Conservation (phyloP, 495 filamentous ascomycete genomes). For the Penicillium goetzii region DNA sequence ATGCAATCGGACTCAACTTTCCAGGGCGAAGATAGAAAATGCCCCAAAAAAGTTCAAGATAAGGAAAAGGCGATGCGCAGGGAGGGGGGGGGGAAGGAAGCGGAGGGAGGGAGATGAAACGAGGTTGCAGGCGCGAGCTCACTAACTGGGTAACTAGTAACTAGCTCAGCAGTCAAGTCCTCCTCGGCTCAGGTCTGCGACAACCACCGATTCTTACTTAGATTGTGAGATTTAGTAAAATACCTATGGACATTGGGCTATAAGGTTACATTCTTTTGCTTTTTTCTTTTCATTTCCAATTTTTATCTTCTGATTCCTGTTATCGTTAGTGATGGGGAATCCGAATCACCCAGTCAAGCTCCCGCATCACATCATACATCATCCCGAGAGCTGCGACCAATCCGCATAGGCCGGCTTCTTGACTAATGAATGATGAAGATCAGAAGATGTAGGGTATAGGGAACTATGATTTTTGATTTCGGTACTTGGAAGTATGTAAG, state of each 20-base stretch:
- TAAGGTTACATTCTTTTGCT: background rate
- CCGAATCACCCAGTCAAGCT: background rate
- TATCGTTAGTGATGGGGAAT: background rate
- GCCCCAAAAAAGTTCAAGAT: background rate
- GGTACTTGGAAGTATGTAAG: too few relatives aligned
- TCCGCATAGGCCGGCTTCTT: background rate
- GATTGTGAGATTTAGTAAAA: background rate
- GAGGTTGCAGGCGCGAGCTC: slow-evolving; percentile 23
- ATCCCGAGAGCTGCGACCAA: slow-evolving; percentile 5
- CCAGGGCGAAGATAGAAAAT: background rate
- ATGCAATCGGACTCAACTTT: background rate
- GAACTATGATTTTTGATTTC: too few relatives aligned
- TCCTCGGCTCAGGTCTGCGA: background rate
- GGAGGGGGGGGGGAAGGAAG: slow-evolving; percentile 8
- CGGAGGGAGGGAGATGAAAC: slow-evolving; percentile 13
- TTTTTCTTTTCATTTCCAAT: background rate
- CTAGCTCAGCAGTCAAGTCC: background rate
- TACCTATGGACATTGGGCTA: background rate
- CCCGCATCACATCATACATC: slow-evolving; percentile 3
- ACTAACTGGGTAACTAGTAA: background rate
- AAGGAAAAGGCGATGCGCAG: slow-evolving; percentile 4
- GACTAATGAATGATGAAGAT: background rate
- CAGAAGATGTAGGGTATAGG: background rate
- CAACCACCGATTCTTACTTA: background rate
- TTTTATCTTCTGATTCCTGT: background rate